Conservation (phyloP, 192 early-diverging fungal genomes). For the Backusella macrospora region DNA sequence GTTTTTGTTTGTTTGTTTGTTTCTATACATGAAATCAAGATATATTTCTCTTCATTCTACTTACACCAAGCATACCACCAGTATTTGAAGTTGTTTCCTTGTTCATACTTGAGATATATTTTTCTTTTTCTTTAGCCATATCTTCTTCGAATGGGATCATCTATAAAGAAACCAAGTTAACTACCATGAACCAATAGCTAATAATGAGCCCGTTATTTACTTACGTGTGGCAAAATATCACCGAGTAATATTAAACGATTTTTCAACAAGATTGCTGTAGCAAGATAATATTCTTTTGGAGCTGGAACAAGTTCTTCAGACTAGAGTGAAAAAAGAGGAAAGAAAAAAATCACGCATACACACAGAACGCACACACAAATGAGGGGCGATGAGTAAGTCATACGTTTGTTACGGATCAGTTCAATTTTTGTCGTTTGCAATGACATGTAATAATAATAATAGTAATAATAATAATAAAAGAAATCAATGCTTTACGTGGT, state of each 20-base stretch:
- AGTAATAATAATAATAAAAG: not conserved
- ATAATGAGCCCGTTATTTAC: not conserved
- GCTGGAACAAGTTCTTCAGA: constrained; percentile 23
- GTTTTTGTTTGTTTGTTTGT: not conserved
- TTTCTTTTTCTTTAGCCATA: constrained; percentile 47
- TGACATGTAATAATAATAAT: too few relatives aligned
- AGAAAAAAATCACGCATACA: too few relatives aligned
- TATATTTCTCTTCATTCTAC: not conserved
- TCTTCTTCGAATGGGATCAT: constrained; percentile 57
- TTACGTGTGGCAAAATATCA: constrained; percentile 68
- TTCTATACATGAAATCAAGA: not conserved
- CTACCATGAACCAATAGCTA: not conserved
- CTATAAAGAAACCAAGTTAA: constrained; percentile 8
- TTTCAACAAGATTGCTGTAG: constrained; percentile 61
- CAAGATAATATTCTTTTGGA: constrained; percentile 52
- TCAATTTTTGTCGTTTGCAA: not conserved
- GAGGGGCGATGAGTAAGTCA: not conserved
- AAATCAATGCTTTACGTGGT: constrained; percentile 43
- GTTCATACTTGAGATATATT: constrained; percentile 49
- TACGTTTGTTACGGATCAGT: not conserved
- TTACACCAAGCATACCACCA: constrained; percentile 25
- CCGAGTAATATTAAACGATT: constrained; percentile 53
- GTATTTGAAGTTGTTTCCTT: constrained; percentile 33
- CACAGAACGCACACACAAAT: not conserved
- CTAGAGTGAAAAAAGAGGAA: not conserved